phyloP scores from a whole-genome alignment of 2,329 filamentous ascomycete genomes.

The Venturia nashicola region DNA sequence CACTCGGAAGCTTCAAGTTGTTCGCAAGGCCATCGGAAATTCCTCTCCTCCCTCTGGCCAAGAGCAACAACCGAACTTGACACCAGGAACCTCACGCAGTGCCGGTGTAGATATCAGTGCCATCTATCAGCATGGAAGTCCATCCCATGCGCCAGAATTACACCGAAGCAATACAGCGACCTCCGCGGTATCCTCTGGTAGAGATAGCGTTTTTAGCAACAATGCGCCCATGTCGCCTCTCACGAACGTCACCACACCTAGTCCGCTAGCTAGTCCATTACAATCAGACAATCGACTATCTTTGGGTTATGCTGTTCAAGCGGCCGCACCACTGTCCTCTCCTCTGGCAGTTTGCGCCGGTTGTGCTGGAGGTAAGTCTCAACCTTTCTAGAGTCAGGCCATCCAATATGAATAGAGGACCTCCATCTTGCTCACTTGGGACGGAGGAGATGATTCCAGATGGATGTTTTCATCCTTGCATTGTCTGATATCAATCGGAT shows the following conservation, averaged over 20 bases:
- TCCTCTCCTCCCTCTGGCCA: not conserved
- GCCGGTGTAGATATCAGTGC: not conserved
- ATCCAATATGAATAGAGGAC: not conserved
- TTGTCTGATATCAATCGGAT: not conserved
- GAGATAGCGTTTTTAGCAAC: not conserved
- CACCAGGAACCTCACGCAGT: not conserved
- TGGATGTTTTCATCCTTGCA: not conserved
- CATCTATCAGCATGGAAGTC: not conserved
- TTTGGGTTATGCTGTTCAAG: not conserved
- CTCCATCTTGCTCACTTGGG: not conserved
- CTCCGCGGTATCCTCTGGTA: not conserved
- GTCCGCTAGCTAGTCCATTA: not conserved
- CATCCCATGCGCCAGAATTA: not conserved
- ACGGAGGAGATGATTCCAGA: not conserved
- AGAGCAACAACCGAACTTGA: not conserved
- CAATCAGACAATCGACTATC: not conserved
- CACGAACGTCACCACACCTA: not conserved
- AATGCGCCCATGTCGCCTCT: not conserved
- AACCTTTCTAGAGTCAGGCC: not conserved
- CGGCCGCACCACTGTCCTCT: not conserved
- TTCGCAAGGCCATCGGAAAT: not conserved
- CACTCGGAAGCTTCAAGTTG: not conserved
- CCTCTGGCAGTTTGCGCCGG: not conserved
- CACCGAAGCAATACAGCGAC: not conserved
- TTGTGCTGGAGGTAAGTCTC: not conserved